phyloP scores from a whole-genome alignment of 148 eudicot genomes.

The Silene uniflora region DNA sequence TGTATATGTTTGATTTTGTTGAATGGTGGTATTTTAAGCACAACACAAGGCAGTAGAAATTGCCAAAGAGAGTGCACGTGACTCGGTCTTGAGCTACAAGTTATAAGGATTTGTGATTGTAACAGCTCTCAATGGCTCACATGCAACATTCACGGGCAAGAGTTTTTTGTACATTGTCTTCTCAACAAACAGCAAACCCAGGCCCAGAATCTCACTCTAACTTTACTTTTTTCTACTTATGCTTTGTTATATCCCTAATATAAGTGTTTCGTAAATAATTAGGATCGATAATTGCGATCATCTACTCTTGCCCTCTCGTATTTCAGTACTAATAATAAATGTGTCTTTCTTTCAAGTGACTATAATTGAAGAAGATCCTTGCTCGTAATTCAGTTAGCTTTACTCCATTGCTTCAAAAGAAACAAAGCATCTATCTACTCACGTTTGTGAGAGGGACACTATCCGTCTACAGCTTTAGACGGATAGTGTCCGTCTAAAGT shows the following conservation, averaged over 20 bases:
- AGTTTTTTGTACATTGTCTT: constrained; percentile 25
- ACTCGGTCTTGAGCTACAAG: constrained; percentile 26
- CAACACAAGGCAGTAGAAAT: too few species aligned
- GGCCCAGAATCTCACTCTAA: constrained; percentile 14
- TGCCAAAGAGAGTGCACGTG: constrained; percentile 32
- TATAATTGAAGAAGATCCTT: background rate
- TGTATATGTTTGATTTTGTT: background rate
- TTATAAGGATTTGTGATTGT: constrained; percentile 29
- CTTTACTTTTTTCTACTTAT: constrained; percentile 3
- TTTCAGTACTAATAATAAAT: background rate
- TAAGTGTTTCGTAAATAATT: background rate
- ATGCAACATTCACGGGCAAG: constrained; percentile 39
- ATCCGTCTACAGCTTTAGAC: too few species aligned
- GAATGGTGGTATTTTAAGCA: constrained; percentile 6
- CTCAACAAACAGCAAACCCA: constrained; percentile 24
- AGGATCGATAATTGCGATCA: background rate
- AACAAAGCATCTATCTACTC: too few species aligned
- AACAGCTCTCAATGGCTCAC: constrained; percentile 37
- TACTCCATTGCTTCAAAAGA: too few species aligned
- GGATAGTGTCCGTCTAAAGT: too few species aligned
- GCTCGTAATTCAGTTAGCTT: too few species aligned
- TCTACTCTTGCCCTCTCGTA: background rate
- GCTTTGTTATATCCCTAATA: constrained; percentile 14
- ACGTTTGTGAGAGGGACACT: too few species aligned
- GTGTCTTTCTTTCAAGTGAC: background rate